These are phyloP conservation scores for Candida tetrigidarum DNA, from an alignment of 1,139 yeast genomes.

Conservation along the genomic window DNA sequence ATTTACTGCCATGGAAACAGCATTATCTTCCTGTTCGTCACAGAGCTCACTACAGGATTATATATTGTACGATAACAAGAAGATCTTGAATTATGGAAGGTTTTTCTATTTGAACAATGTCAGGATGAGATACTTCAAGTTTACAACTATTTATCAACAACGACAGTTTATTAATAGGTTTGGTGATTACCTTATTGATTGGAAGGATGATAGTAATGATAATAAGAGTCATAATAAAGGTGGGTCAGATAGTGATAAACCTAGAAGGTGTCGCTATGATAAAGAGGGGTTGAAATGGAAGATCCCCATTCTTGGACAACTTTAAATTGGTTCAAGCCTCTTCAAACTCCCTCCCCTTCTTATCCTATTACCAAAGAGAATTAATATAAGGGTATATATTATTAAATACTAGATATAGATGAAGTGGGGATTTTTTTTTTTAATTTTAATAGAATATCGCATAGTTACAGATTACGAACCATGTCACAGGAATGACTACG, in stretches of 20 bases:
- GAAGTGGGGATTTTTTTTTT: too few species aligned
- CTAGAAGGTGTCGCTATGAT: slow-evolving; percentile 36
- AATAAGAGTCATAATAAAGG: slow-evolving; percentile 32
- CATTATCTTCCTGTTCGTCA: slow-evolving; percentile 7
- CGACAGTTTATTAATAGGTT: slow-evolving; percentile 50
- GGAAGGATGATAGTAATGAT: slow-evolving; percentile 25
- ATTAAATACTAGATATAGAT: too few species aligned
- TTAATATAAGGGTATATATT: too few species aligned
- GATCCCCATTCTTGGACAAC: slow-evolving; percentile 50
- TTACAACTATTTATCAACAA: slow-evolving; percentile 50
- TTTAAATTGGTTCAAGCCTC: too few species aligned
- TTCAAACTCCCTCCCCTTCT: too few species aligned
- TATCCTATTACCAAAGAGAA: too few species aligned
- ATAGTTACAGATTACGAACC: too few species aligned
- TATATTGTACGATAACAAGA: slow-evolving; percentile 18
- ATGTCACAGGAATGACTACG: too few species aligned
- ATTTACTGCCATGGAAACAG: background rate
- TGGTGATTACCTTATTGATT: slow-evolving; percentile 45
- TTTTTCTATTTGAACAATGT: slow-evolving; percentile 41
- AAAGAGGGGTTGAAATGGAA: slow-evolving; percentile 55
- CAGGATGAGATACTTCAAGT: slow-evolving; percentile 47
- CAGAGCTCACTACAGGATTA: slow-evolving; percentile 3
- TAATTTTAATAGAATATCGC: too few species aligned
- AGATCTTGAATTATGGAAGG: slow-evolving; percentile 31
- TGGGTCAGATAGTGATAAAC: slow-evolving; percentile 25